Base-by-base conservation (phyloP, 148 eudicot genomes). In the Nepenthes gracilis region DNA sequence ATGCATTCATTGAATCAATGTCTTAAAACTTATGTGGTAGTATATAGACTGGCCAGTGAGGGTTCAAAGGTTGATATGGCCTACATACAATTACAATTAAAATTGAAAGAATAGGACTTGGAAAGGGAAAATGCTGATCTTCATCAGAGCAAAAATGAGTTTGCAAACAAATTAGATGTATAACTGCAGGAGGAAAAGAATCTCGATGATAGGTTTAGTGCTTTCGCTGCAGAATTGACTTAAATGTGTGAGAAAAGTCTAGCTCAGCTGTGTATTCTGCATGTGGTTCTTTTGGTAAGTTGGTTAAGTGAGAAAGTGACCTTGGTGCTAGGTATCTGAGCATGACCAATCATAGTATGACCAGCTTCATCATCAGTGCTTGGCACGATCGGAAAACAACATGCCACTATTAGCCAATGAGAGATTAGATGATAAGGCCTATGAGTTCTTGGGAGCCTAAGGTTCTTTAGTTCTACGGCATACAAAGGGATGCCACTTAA, bases 391-490 rank as follows among this genome's bases (percentile, higher is more conserved):
- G 60, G 92, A 84, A 66, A 89, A 75, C 71, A 74, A 89, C 73
- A 77, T 68, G 50, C 68, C 84, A 63, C 72, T 73, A 61, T 64
- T 72, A 45, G 69, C 69, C 36, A 84, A 84, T 73, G 77, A 83
- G 74, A 85, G 74, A 47, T 61, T 89, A 57, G 68, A 74, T 53
- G 67, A 69, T 61, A 86, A 78, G 66, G 75, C 84, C 71, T 59
- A 43, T 65, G 99, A 80, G 67, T 84, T 86, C 66, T 84, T 79
- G 76, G 78, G 61, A 66, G 83, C 69, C 57, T 90, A 80, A 65
- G 92, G 84, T 69, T 80, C 81, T 71, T 60, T 80, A 50, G 77
- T 83, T 82, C 85, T 80, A 62, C 92, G 86, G 81, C 99, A 89
- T 72, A 87, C 86, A 68, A 95, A 89, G 60, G 95, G 83, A 74